A percentile compares a stretch with the other conserved stretches of the same genome.
Conservation (phyloP, 805 yeast genomes). For the Monosporozyma siamensis region DNA sequence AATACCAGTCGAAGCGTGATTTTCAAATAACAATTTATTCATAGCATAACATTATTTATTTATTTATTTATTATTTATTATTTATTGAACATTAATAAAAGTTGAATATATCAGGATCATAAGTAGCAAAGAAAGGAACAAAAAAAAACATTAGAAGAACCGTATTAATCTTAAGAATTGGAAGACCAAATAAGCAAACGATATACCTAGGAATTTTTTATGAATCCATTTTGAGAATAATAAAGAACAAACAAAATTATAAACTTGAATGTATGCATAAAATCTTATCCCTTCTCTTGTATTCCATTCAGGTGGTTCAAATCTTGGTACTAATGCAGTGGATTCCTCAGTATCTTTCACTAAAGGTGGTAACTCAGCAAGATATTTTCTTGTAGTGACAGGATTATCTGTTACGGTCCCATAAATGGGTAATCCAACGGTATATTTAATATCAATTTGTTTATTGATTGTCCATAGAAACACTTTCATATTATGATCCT, state of each 20-base stretch:
- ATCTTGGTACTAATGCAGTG: slow-evolving; percentile 1
- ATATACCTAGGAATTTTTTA: slow-evolving; percentile 14
- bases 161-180: slow-evolving; percentile 11
- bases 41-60: neutral
- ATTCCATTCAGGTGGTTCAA: slow-evolving; percentile 12
- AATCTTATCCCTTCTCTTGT: slow-evolving; percentile 23
- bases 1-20: slow-evolving; percentile 1
- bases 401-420: slow-evolving; percentile 30
- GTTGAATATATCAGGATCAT: too few relatives aligned
- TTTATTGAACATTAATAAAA: neutral
- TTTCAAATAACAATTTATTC: too few relatives aligned
- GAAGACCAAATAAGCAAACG: slow-evolving; percentile 17
- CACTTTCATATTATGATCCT: slow-evolving; percentile 29
- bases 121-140: neutral
- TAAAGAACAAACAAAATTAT: slow-evolving; percentile 13
- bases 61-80: neutral
- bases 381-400: slow-evolving; percentile 9
- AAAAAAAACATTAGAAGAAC: slow-evolving; percentile 4
- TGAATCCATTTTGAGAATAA: slow-evolving; percentile 22
- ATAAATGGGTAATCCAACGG: slow-evolving; percentile 22
- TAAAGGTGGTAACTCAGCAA: slow-evolving; percentile 6
- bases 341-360: neutral
- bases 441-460: slow-evolving; percentile 22
- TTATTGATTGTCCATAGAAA: slow-evolving; percentile 48
- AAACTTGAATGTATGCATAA: slow-evolving; percentile 13